phyloP scores from a whole-genome alignment of 2,329 filamentous ascomycete species.

The Cytospora paraplurivora region DNA sequence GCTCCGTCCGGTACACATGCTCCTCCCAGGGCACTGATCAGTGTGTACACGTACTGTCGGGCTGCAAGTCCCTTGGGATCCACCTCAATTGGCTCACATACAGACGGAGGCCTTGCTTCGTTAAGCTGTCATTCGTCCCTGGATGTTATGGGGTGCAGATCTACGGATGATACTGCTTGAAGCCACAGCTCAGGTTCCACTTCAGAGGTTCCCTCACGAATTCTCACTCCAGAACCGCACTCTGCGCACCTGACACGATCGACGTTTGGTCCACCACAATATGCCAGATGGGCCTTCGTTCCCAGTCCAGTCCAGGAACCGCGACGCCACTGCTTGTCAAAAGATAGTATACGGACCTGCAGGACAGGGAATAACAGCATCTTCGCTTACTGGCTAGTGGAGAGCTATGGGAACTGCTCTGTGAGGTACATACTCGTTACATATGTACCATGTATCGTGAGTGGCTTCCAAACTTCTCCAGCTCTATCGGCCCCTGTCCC shows the following conservation, averaged over 20 bases:
- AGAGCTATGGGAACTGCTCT: slow-evolving; percentile 28
- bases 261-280: slow-evolving; percentile 13
- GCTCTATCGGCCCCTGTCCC: slow-evolving; percentile 25
- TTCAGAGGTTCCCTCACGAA: slow-evolving; percentile 18
- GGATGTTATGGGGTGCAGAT: background rate
- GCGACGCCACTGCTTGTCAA: slow-evolving; percentile 25
- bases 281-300: slow-evolving; percentile 11
- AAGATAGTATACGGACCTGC: slow-evolving; percentile 27
- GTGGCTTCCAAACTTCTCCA: slow-evolving; percentile 24
- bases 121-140: background rate
- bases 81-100: background rate
- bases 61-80: background rate
- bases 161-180: background rate
- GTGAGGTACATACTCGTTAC: background rate
- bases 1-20: background rate
- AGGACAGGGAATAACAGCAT: slow-evolving; percentile 18
- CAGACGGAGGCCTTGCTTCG: background rate
- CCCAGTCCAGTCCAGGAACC: background rate
- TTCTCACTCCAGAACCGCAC: slow-evolving; percentile 10
- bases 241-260: slow-evolving; percentile 1
- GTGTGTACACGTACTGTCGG: background rate
- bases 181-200: slow-evolving; percentile 7
- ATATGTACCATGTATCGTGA: slow-evolving; percentile 10
- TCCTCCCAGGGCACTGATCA: background rate
- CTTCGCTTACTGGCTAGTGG: slow-evolving; percentile 18